A percentile compares a stretch with the other conserved stretches of the same genome.
Evolutionary conservation across 495 filamentous ascomycete genomes (phyloP).

Genomic region (Lineolata rhizophorae): DNA sequence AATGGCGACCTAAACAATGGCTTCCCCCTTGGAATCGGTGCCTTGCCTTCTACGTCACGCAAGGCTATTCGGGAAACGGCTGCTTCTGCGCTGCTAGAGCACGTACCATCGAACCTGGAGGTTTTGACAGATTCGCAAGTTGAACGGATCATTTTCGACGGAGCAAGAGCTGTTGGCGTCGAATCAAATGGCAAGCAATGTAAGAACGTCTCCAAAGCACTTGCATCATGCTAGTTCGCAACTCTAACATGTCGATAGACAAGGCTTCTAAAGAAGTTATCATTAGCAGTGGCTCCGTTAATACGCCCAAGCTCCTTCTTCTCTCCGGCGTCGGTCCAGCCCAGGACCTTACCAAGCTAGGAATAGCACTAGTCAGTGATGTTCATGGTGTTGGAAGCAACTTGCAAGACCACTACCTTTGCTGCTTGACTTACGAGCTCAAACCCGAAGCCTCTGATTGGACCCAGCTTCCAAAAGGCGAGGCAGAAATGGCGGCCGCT

Average conservation of each 20-base stretch:
- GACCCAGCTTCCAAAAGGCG: not conserved
- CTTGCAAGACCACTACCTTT: constrained; percentile 1
- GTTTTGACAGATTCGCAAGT: constrained; percentile 27
- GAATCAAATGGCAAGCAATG: constrained; percentile 17
- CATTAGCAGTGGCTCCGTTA: constrained; percentile 1
- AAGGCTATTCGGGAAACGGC: constrained; percentile 29
- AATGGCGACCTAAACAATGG: constrained; percentile 39
- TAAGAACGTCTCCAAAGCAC: constrained; percentile 5
- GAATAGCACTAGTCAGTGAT: constrained; percentile 8
- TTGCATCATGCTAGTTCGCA: too few species aligned
- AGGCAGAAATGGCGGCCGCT: not conserved
- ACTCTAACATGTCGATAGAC: not conserved
- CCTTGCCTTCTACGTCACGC: constrained; percentile 25
- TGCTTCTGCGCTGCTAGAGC: constrained; percentile 22
- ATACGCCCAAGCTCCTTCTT: constrained; percentile 9
- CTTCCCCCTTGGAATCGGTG: constrained; percentile 33
- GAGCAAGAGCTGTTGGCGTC: constrained; percentile 29
- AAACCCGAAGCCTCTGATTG: not conserved
- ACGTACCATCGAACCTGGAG: constrained; percentile 26
- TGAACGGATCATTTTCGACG: constrained; percentile 27
- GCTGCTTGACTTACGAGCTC: not conserved
- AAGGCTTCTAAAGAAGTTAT: constrained; percentile 2
- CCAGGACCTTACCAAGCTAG: constrained; percentile 4
- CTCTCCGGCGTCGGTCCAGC: constrained; percentile 11
- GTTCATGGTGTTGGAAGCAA: constrained; percentile 8